Evolutionary conservation across 768 basidiomycete species (phyloP), one percentile per base, ranked within the genome.

Genomic region (Arthromyces matolae): DNA sequence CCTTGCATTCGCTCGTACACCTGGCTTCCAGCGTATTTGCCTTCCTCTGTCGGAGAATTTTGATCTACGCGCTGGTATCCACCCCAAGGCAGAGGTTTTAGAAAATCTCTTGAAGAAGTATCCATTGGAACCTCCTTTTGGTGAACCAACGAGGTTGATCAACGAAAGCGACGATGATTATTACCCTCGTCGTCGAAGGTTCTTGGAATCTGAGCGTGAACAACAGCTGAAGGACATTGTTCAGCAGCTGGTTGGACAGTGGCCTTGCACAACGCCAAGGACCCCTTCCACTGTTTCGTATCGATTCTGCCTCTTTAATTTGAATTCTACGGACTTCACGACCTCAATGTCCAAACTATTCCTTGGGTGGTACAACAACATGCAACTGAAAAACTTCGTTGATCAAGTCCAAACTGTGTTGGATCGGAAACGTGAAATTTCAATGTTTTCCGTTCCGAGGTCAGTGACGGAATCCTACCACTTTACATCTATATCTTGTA

Each of bases 1-100:
- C 1, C 37, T 75, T 10, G 62, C 73, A 1, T 67, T 71, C 44
- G 60, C 60, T 3, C 62, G 60, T 12, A 28, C 51, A 6, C 33
- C 47, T 9, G 35, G 20, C 3, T 64, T 61, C 33, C 27, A 34
- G 19, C 19, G 32, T 12, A 29, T 54, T 8, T 25, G 25, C n/a
- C 57, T 59, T 22, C 65, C 60, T 28, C 13, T 29, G 5, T 54
- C 56, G 27, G 12, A 20, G 1, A 41, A 35, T 18, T 65, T 60
- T 49, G 19, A 57, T 33, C 50, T 67, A 5, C 12, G 22, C 16
- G 32, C 50, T 32, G 65, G 64, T 5, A 52, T 57, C n/a, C n/a
- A 34, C 35, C 42, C 16, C 59, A 61, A 22, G 29, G 41, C 22
- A 41, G 46, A 58, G 19, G 24, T 8, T 13, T 62, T 45, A 5